phyloP scores from a whole-genome alignment of 768 basidiomycete genomes.

The Boletellus ananiceps region DNA sequence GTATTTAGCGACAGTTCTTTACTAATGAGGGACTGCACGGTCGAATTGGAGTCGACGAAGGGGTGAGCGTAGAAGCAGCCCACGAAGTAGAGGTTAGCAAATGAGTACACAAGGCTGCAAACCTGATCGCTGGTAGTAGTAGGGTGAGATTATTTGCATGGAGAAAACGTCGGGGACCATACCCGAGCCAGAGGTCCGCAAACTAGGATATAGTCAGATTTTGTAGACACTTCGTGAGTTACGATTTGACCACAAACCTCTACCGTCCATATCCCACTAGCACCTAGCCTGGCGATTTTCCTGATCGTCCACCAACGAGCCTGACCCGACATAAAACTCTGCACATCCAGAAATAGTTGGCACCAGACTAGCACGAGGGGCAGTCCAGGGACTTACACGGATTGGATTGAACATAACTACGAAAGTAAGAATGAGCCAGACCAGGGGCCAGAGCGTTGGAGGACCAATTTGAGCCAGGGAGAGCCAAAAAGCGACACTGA shows the following conservation, averaged over 20 bases:
- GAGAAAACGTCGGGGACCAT: slow-evolving; percentile 16
- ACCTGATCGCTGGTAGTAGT: slow-evolving; percentile 60
- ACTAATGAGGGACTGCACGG: too few relatives aligned
- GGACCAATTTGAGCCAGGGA: slow-evolving; percentile 67
- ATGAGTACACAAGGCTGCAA: slow-evolving; percentile 71
- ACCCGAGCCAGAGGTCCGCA: slow-evolving; percentile 89
- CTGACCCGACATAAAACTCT: slow-evolving; percentile 36
- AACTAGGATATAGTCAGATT: slow-evolving; percentile 43
- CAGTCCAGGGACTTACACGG: slow-evolving; percentile 38
- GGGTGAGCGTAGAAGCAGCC: slow-evolving; percentile 60
- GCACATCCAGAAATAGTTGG: slow-evolving; percentile 34
- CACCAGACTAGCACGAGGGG: background rate
- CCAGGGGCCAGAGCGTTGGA: slow-evolving; percentile 74
- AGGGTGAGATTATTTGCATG: slow-evolving; percentile 5
- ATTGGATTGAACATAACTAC: slow-evolving; percentile 72
- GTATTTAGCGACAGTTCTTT: background rate
- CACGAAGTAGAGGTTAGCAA: slow-evolving; percentile 70
- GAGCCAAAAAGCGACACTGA: slow-evolving; percentile 81
- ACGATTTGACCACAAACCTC: slow-evolving; percentile 46
- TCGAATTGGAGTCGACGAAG: background rate
- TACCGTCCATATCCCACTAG: slow-evolving; percentile 66
- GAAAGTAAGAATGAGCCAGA: slow-evolving; percentile 68
- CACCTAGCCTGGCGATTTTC: slow-evolving; percentile 55
- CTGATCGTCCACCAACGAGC: slow-evolving; percentile 76
- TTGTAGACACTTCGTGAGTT: background rate